phyloP scores from a whole-genome alignment of 106 monocot genomes.

The Xerophyta viscosa region DNA sequence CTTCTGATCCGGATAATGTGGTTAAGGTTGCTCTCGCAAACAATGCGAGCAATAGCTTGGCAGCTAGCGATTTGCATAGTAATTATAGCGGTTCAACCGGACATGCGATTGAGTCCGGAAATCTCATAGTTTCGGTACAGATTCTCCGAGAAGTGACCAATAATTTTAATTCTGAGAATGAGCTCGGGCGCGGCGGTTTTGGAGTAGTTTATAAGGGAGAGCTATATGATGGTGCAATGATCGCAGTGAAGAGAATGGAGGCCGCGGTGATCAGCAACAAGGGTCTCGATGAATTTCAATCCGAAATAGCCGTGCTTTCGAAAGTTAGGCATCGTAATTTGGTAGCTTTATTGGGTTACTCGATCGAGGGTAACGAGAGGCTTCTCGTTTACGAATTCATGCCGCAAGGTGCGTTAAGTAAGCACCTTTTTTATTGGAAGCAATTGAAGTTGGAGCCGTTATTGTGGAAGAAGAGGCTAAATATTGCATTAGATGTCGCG shows the following conservation, averaged over 20 bases:
- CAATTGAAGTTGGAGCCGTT: slow-evolving; percentile 35
- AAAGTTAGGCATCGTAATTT: slow-evolving; percentile 61
- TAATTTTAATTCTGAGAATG: slow-evolving; percentile 46
- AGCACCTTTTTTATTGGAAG: slow-evolving; percentile 53
- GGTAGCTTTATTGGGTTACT: slow-evolving; percentile 57
- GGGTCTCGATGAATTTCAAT: slow-evolving; percentile 57
- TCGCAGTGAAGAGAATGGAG: slow-evolving; percentile 79
- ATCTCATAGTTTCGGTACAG: slow-evolving; percentile 35
- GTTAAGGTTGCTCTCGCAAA: slow-evolving; percentile 37
- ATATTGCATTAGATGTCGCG: slow-evolving; percentile 68
- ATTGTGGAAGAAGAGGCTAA: slow-evolving; percentile 59
- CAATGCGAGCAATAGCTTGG: slow-evolving; percentile 10
- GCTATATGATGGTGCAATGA: slow-evolving; percentile 53
- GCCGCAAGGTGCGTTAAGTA: slow-evolving; percentile 63
- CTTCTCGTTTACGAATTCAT: slow-evolving; percentile 73
- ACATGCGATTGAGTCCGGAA: slow-evolving; percentile 32
- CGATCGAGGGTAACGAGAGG: slow-evolving; percentile 46
- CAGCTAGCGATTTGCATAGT: slow-evolving; percentile 15
- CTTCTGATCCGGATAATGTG: slow-evolving; percentile 36
- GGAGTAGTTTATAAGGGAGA: slow-evolving; percentile 71
- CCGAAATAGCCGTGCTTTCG: slow-evolving; percentile 63
- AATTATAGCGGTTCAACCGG: slow-evolving; percentile 13
- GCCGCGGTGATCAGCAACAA: slow-evolving; percentile 25
- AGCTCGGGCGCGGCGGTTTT: slow-evolving; percentile 64
- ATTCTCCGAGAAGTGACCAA: slow-evolving; percentile 39